Conservation (phyloP, 352 stramenopile genomes). For the Hyaloperonospora arabidopsidis region DNA sequence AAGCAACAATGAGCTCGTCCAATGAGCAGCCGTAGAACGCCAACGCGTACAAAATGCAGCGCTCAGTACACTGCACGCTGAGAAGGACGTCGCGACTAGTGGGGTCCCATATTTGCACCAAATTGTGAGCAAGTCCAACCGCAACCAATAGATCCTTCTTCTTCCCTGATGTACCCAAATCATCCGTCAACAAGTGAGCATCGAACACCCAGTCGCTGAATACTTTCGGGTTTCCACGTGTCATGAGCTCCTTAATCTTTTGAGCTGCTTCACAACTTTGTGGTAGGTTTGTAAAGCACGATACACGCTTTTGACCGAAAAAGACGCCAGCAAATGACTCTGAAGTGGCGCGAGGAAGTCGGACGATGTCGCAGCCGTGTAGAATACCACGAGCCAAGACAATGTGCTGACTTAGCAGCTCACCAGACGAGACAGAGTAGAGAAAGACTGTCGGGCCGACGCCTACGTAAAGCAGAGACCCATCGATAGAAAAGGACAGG, state of each 20-base stretch:
- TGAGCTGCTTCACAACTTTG: conserved; percentile 24
- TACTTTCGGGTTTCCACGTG: conserved; percentile 44
- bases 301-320: conserved; percentile 75
- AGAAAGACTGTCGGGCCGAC: conserved; percentile 57
- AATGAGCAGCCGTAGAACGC: conserved; percentile 60
- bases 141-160: conserved; percentile 33
- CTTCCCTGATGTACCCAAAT: conserved; percentile 9
- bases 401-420: conserved; percentile 35
- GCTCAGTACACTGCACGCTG: conserved; percentile 61
- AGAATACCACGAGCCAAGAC: conserved; percentile 62
- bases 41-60: conserved; percentile 79
- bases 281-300: conserved; percentile 44
- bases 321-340: conserved; percentile 38
- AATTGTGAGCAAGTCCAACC: conserved; percentile 80
- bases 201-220: conserved; percentile 85
- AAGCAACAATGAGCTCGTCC: conserved; percentile 61
- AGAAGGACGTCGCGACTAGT: conserved; percentile 35
- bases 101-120: conserved; percentile 71
- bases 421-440: conserved; percentile 45
- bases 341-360: neutral
- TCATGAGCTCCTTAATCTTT: conserved; percentile 17
- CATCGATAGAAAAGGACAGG: conserved; percentile 61
- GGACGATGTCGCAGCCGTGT: conserved; percentile 55
- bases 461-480: conserved; percentile 65
- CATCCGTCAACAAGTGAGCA: conserved; percentile 45